Base-by-base conservation (phyloP, 768 basidiomycete species). In the Dentipellis sp. region DNA sequence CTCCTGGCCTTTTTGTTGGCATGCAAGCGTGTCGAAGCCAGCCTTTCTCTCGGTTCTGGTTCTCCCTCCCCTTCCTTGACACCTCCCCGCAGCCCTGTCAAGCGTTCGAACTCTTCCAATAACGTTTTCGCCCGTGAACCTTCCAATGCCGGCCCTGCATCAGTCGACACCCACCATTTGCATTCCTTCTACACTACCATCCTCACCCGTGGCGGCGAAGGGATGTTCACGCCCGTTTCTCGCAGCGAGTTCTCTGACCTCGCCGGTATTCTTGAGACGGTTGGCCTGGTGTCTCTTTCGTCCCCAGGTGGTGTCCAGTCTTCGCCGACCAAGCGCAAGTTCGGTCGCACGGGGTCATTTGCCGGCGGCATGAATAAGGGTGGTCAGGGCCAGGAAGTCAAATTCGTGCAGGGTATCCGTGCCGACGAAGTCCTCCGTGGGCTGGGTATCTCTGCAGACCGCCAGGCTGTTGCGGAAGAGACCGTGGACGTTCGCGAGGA, bases 171-270 rank as follows among this genome's bases (percentile, higher is more conserved):
- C 10, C 72, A 75, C 10, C 80, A 81, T 17, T 71, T 93, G 17
- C 80, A 90, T 56, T 63, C 76, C 0, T 89, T 83, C 67, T 91
- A 92, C 62, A 66, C 70, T 38, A 64, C 73, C 2, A 69, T 88
- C 49, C 78, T 93, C 9, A 72, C 74, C 14, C 78, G 85, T 36
- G 73, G 76, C 10, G 80, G 80, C 19, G 72, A 70, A 14, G 78
- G 76, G 14, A 66, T 80, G 4, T 84, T 89, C 58, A 71, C 77
- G 2, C 75, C 85, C 3, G 87, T 86, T 1, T 87, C 84, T 10
- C 76, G 86, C 9, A 87, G 80, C 65, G 89, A 91, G 62, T 91
- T 93, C 60, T 72, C 75, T 0, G 90, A 93, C 61, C 73, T 92
- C 3, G 64, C 87, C 0, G 78, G 80, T 22, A 71, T 91, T 50